Conservation (phyloP, 257 asterid species). For the Solanum gracilifrons region DNA sequence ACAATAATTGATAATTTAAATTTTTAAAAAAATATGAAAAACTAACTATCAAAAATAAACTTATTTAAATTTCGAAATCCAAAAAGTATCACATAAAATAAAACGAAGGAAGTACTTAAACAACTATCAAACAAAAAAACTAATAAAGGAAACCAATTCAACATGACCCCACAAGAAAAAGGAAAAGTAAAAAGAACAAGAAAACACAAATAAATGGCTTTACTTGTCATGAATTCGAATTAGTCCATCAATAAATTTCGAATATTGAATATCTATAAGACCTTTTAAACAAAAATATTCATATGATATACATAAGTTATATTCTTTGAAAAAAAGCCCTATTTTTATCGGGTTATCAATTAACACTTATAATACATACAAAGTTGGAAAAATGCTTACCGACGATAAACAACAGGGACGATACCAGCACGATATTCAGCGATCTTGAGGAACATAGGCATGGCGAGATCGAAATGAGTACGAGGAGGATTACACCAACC, state of each 20-base stretch:
- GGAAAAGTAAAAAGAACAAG: background rate
- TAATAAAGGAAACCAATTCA: background rate
- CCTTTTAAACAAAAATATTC: too few species aligned
- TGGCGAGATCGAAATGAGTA: slow-evolving; percentile 48
- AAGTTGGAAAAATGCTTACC: slow-evolving; percentile 7
- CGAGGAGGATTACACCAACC: slow-evolving; percentile 76
- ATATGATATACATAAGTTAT: background rate
- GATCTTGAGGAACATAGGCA: slow-evolving; percentile 56
- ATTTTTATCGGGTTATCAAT: too few species aligned
- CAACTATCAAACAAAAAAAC: background rate
- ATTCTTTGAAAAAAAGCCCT: too few species aligned
- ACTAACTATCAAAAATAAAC: too few species aligned
- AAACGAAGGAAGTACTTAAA: too few species aligned
- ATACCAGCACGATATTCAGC: slow-evolving; percentile 51
- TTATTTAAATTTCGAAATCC: too few species aligned
- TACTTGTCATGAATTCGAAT: background rate
- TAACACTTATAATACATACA: too few species aligned
- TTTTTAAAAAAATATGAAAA: accelerated
- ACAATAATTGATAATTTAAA: too few species aligned
- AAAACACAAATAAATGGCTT: background rate
- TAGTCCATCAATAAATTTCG: background rate
- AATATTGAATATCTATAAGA: background rate
- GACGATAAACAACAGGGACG: slow-evolving; percentile 41
- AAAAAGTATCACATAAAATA: too few species aligned
- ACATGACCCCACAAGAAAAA: background rate